Evolutionary conservation across 2,329 filamentous ascomycete species (phyloP), one percentile per base, ranked within the genome.

Genomic region (Cytospora paraplurivora): DNA sequence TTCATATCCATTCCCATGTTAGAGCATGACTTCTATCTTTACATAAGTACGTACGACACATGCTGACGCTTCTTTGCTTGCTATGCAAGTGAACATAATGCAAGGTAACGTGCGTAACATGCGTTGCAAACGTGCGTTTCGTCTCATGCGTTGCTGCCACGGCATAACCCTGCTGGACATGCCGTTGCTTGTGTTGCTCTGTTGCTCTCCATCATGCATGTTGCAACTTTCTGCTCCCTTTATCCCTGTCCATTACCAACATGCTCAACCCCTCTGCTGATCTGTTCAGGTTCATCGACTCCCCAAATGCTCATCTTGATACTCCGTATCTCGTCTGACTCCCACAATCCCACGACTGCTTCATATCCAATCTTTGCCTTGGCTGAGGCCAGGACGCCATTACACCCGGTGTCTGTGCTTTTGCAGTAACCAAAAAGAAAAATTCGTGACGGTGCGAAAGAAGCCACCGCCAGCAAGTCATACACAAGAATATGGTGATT

Each of bases 401-500:
- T 58, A 63, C 34, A 34, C 32, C 61, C 54, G 47, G 34, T 33
- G n/a, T 58, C 54, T 59, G 32, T 53, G 55, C 57, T 56, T 51
- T 59, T 59, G 56, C 41, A 41, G 41, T 41, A 59, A 55, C 15
- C 37, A 41, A 37, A 57, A 62, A 53, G 13, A 57, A 59, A 47
- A 64, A 32, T 54, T 33, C 37, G 49, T 19, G 49, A 56, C 58
- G 37, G 34, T 53, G 61, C 61, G 52, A 53, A 62, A 61, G 53
- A 58, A 59, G 62, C 49, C 60, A 64, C 57, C 57, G 54, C 57
- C 64, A 55, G 47, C 57, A 58, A 60, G 62, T 62, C 64, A 56
- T 64, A 62, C 49, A 66, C 62, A 66, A 57, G 62, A 66, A 64
- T 62, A 27, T 59, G 64, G 49, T 64, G 50, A 66, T 66, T 66